Percentiles rank a stretch among this genome's conserved stretches.
Evolutionary conservation across 73 alveolate genomes (phyloP).

Genomic region (Stentor coeruleus): DNA sequence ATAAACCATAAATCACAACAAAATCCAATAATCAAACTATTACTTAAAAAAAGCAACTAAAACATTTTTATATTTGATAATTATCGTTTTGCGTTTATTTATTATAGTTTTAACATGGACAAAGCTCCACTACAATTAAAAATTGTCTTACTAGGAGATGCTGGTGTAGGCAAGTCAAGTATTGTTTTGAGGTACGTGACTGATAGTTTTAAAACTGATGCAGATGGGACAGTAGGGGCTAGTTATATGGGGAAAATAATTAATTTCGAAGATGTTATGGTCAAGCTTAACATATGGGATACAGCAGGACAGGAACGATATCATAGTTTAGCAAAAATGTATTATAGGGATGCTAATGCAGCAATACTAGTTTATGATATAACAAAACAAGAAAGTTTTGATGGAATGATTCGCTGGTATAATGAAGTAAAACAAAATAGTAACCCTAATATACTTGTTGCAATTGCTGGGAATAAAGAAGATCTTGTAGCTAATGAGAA

Average conservation of each 20-base stretch:
- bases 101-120: background rate
- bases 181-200: background rate
- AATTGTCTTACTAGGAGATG: background rate
- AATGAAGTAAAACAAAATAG: too few relatives aligned
- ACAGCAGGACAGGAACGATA: constrained; percentile 66
- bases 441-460: background rate
- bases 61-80: too few relatives aligned
- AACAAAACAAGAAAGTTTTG: background rate
- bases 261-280: background rate
- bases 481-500: background rate
- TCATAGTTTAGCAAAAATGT: constrained; percentile 40
- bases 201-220: background rate
- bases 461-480: background rate
- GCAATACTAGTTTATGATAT: constrained; percentile 10
- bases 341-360: constrained; percentile 26
- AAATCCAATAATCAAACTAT: background rate
- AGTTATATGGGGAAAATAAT: background rate
- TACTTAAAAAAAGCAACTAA: too few relatives aligned
- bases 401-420: background rate
- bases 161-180: background rate
- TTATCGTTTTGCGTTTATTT: too few relatives aligned
- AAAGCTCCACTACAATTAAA: constrained; percentile 10
- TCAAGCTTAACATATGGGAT: constrained; percentile 51
- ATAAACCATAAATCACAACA: background rate
- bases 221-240: background rate